These are phyloP conservation scores for Sarcodon aspratus DNA, from an alignment of 768 basidiomycete species.

Conservation along the genomic window DNA sequence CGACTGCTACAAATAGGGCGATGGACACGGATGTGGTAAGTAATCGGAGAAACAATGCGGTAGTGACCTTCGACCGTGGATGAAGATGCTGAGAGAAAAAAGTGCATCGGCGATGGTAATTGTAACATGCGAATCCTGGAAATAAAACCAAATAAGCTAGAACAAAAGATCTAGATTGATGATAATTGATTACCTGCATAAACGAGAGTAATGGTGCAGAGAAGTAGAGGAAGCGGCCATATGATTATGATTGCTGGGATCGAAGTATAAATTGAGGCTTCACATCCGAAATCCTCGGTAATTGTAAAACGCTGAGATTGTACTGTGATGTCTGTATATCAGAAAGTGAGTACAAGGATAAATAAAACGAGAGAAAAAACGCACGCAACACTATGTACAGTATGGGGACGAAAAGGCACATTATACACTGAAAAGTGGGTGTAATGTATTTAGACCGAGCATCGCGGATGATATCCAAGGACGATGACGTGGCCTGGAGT, in stretches of 20 bases:
- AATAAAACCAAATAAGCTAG: background rate
- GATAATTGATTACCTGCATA: constrained; percentile 22
- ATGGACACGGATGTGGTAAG: constrained; percentile 9
- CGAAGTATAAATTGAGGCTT: constrained; percentile 19
- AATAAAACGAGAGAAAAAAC: constrained; percentile 4
- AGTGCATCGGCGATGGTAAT: constrained; percentile 1
- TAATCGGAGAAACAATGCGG: constrained; percentile 10
- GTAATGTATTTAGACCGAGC: constrained; percentile 12
- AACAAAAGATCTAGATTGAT: constrained; percentile 8
- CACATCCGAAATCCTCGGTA: constrained; percentile 19
- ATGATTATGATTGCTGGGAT: constrained; percentile 29
- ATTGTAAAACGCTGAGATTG: constrained; percentile 21
- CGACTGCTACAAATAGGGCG: constrained; percentile 6
- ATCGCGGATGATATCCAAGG: background rate
- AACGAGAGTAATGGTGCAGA: constrained; percentile 28
- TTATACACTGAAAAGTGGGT: constrained; percentile 11
- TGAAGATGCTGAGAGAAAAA: constrained; percentile 9
- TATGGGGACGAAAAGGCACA: constrained; percentile 15
- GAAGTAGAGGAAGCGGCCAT: constrained; percentile 33
- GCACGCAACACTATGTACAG: constrained; percentile 21
- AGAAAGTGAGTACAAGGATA: background rate
- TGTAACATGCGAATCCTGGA: background rate
- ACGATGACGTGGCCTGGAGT: background rate
- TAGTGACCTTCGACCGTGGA: background rate
- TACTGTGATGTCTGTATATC: constrained; percentile 18